Percentiles rank a stretch among this genome's conserved stretches.
These are phyloP conservation scores for Thielaviopsis cerberus DNA, from an alignment of 2,329 filamentous ascomycete genomes.

Conservation along the genomic window DNA sequence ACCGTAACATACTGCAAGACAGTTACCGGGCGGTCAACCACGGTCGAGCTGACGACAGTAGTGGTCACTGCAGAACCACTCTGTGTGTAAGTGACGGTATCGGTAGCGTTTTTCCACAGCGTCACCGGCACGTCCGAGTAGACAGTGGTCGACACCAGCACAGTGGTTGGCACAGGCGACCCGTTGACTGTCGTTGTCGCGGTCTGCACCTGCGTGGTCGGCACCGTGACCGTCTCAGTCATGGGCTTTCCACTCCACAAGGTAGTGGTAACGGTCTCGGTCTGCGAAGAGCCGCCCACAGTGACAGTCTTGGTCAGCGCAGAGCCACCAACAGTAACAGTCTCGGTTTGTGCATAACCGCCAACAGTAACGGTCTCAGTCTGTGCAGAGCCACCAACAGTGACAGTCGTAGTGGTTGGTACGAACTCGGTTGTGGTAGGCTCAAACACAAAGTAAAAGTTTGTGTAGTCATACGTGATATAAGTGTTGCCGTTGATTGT, in stretches of 20 bases:
- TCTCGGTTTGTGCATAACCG: not conserved
- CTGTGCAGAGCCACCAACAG: no score
- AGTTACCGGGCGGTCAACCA: constrained; percentile 1
- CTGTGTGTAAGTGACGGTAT: not conserved
- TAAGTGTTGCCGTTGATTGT: constrained; percentile 13
- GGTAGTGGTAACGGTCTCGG: constrained; percentile 5
- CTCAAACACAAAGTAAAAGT: constrained; percentile 13
- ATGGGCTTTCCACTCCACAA: no score
- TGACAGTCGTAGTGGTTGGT: constrained; percentile 12
- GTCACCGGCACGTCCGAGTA: not conserved
- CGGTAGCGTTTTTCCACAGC: not conserved
- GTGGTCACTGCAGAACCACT: not conserved
- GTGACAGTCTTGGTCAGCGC: not conserved
- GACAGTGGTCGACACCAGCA: constrained; percentile 1
- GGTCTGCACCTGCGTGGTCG: not conserved
- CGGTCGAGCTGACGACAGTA: not conserved
- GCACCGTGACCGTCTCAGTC: no score
- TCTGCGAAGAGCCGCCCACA: not conserved
- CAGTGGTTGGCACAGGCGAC: not conserved
- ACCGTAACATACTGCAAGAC: not conserved
- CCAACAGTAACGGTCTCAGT: not conserved
- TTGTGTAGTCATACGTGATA: constrained; percentile 13
- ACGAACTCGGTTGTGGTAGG: constrained; percentile 12
- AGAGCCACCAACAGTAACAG: no score
- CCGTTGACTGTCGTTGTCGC: not conserved